phyloP scores from a whole-genome alignment of 2,329 filamentous ascomycete genomes.

The Clarireedia sp. region DNA sequence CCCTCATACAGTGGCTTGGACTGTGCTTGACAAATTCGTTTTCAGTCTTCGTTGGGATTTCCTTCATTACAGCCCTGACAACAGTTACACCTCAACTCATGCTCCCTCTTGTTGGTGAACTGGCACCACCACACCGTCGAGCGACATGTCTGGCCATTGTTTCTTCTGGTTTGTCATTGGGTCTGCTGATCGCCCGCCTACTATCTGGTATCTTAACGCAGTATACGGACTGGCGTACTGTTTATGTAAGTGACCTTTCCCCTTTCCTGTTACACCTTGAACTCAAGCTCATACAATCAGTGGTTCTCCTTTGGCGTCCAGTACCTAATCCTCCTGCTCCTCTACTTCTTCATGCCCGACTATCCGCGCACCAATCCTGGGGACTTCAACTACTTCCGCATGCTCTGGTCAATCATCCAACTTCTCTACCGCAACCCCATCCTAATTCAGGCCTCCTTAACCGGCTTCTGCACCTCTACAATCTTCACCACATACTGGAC shows the following conservation, averaged over 20 bases:
- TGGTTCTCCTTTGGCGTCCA: slow-evolving; percentile 70
- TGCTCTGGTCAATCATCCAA: slow-evolving; percentile 55
- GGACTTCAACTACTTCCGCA: slow-evolving; percentile 55
- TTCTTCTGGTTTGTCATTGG: slow-evolving; percentile 66
- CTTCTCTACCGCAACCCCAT: slow-evolving; percentile 59
- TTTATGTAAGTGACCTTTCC: slow-evolving; percentile 42
- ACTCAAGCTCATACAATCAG: neutral
- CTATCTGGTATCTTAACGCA: slow-evolving; percentile 69
- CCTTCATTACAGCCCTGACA: slow-evolving; percentile 66
- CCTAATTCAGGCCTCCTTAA: slow-evolving; percentile 60
- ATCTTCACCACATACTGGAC: slow-evolving; percentile 66
- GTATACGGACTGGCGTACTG: slow-evolving; percentile 65
- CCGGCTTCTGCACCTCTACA: slow-evolving; percentile 53
- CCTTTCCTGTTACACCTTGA: neutral
- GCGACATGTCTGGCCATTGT: slow-evolving; percentile 66
- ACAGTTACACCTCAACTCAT: slow-evolving; percentile 75
- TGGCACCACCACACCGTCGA: slow-evolving; percentile 60
- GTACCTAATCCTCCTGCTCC: slow-evolving; percentile 53
- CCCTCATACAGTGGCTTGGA: slow-evolving; percentile 49
- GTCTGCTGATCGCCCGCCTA: slow-evolving; percentile 67
- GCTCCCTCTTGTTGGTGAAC: slow-evolving; percentile 72
- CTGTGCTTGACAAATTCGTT: slow-evolving; percentile 63
- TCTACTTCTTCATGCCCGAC: slow-evolving; percentile 72
- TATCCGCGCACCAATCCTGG: slow-evolving; percentile 67
- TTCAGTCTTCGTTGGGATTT: slow-evolving; percentile 57